Conservation (phyloP, 495 filamentous ascomycete genomes). For the Cladorrhinum samala region DNA sequence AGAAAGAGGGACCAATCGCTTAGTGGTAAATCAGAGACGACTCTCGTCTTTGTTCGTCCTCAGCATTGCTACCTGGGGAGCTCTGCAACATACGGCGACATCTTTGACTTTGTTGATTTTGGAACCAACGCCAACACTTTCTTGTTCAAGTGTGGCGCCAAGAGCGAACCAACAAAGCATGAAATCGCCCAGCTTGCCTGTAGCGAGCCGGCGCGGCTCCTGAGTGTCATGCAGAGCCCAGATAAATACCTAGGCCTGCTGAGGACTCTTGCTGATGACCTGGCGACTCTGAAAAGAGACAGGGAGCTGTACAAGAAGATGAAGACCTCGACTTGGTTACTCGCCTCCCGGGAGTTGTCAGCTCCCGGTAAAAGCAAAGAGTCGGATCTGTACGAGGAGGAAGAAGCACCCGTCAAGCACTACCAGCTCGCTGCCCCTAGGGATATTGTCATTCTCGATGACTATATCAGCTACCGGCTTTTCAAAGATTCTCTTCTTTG, state of each 20-base stretch:
- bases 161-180: conserved; percentile 75
- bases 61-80: conserved; percentile 69
- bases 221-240: conserved; percentile 67
- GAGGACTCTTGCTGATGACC: conserved; percentile 65
- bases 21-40: conserved; percentile 15
- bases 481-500: conserved; percentile 77
- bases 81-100: conserved; percentile 69
- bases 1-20: conserved; percentile 27
- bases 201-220: conserved; percentile 69
- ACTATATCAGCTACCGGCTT: conserved; percentile 73
- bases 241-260: conserved; percentile 83
- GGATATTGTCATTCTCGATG: conserved; percentile 76
- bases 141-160: conserved; percentile 78
- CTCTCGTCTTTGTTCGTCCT: conserved; percentile 49
- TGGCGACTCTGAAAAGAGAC: conserved; percentile 64
- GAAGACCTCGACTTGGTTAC: conserved; percentile 66
- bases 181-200: conserved; percentile 79
- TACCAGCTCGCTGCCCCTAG: conserved; percentile 65
- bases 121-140: conserved; percentile 82
- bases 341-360: conserved; percentile 73
- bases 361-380: conserved; percentile 37
- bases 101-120: conserved; percentile 97
- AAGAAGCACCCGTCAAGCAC: conserved; percentile 64
- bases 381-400: conserved; percentile 56
- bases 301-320: conserved; percentile 69